Evolutionary conservation across 176 grass and related monocot genomes (phyloP), one percentile per base, ranked within the genome.

Genomic region (Cymbopogon citratus): DNA sequence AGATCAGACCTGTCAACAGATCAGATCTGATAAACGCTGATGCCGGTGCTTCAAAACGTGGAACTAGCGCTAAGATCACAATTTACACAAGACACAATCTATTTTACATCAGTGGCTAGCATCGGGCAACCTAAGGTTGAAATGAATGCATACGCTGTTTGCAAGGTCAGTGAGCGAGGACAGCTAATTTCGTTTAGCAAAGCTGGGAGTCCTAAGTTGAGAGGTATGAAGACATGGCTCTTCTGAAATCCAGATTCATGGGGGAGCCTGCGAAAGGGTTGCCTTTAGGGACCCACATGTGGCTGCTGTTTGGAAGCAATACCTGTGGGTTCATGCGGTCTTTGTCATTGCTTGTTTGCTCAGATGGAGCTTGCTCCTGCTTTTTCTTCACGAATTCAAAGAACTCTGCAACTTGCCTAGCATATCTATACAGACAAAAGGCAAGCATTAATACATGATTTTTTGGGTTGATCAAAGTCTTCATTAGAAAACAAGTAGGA

Each of bases 321-420:
- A 93, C 77, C 45, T 93, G 87, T 59, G 85, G 89, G 48, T 51
- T 74, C 71, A 56, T 79, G 24, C 24, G 41, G 43, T 85, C 84
- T 33, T 79, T 80, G 7, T 87, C 69, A 5, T n/a, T 25, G 29
- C 39, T 66, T 57, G 85, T 49, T 81, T 90, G 81, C 65, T 82
- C 63, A 4, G 89, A 68, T 36, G 76, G 87, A 75, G 51, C 75
- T 92, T 62, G 67, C 89, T 96, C 91, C 38, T 92, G 93, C 85
- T 93, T 89, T 90, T 91, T 99, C 81, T 99, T 99, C 87, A 99
- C 97, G 45, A 96, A 96, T 66, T 96, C 89, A 18, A 99, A 99
- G 88, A 99, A 99, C 45, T 99, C 87, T 45, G 93, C 89, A 71
- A 99, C 97, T 90, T 99, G 97, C 19, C 66, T 82, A 11, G 97